phyloP scores from a whole-genome alignment of 2,329 filamentous ascomycete genomes.

The Colletotrichum karsti region DNA sequence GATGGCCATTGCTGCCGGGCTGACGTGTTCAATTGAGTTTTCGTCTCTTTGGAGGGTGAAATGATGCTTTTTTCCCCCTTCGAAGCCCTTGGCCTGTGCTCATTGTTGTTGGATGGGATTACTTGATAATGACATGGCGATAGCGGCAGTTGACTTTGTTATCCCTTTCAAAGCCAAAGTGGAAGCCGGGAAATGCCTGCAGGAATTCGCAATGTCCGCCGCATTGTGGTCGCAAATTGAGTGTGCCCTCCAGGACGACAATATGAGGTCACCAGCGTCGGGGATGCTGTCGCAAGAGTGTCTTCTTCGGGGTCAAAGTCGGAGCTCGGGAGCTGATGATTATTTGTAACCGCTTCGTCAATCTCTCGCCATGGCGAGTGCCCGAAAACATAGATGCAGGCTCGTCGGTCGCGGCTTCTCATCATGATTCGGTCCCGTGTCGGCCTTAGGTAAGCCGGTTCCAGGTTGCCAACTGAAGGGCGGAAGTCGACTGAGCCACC shows the following conservation, averaged over 20 bases:
- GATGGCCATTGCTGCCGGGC: not conserved
- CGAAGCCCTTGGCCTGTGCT: slow-evolving; percentile 15
- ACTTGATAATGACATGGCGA: slow-evolving; percentile 20
- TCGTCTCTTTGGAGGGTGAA: not conserved
- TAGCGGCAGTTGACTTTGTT: not conserved
- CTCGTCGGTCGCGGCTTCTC: not conserved
- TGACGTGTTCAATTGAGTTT: slow-evolving; percentile 25
- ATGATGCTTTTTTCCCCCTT: slow-evolving; percentile 2
- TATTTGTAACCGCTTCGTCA: not conserved
- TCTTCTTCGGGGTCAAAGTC: not conserved
- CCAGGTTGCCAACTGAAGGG: no score
- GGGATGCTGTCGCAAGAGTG: slow-evolving; percentile 2
- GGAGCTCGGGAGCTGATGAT: not conserved
- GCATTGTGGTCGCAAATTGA: not conserved
- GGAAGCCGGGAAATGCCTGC: slow-evolving; percentile 14
- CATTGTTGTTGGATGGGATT: not conserved
- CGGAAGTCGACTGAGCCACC: slow-evolving; percentile 8
- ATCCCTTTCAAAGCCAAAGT: not conserved
- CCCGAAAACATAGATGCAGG: not conserved
- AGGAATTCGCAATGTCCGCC: not conserved
- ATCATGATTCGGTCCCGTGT: slow-evolving; percentile 13
- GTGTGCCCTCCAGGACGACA: not conserved
- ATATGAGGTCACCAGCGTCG: slow-evolving; percentile 13
- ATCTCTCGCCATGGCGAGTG: not conserved
- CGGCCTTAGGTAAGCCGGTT: not conserved